Evolutionary conservation across 2,329 filamentous ascomycete species (phyloP).

Genomic region (Talaromyces sp.): DNA sequence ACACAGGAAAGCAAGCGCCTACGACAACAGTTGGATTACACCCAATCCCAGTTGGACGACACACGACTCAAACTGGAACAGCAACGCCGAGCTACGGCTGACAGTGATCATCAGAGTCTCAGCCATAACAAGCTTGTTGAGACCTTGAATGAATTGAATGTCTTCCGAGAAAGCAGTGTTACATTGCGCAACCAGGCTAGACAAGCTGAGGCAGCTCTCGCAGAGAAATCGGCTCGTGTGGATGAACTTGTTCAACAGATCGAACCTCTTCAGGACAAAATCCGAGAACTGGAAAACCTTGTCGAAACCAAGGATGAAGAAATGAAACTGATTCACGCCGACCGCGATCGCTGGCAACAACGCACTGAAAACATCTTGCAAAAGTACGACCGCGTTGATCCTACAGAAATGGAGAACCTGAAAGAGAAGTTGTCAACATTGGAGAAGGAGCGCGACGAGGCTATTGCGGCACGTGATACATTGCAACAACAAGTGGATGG

Average conservation of each 20-base stretch:
- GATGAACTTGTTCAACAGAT: slow-evolving; percentile 72
- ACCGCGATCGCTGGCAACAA: slow-evolving; percentile 93
- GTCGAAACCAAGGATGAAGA: slow-evolving; percentile 81
- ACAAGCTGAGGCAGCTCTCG: slow-evolving; percentile 72
- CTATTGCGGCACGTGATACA: slow-evolving; percentile 53
- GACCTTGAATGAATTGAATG: slow-evolving; percentile 90
- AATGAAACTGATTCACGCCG: slow-evolving; percentile 81
- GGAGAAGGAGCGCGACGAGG: slow-evolving; percentile 66
- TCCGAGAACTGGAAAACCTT: slow-evolving; percentile 79
- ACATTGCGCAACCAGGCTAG: slow-evolving; percentile 84
- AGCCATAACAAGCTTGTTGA: slow-evolving; percentile 90
- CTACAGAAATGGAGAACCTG: slow-evolving; percentile 84
- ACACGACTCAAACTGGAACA: slow-evolving; percentile 84
- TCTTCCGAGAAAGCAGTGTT: slow-evolving; percentile 91
- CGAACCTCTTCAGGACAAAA: slow-evolving; percentile 75
- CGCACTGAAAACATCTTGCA: slow-evolving; percentile 92
- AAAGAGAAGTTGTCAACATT: slow-evolving; percentile 72
- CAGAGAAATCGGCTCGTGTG: slow-evolving; percentile 71
- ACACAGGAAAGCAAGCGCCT: slow-evolving; percentile 83
- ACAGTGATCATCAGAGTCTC: slow-evolving; percentile 69
- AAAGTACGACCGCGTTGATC: slow-evolving; percentile 93
- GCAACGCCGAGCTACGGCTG: slow-evolving; percentile 73
- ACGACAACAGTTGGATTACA: slow-evolving; percentile 85
- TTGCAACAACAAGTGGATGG: slow-evolving; percentile 52
- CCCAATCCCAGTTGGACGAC: slow-evolving; percentile 84